Base-by-base conservation (phyloP, 148 eudicot species). In the Arctostaphylos glauca region DNA sequence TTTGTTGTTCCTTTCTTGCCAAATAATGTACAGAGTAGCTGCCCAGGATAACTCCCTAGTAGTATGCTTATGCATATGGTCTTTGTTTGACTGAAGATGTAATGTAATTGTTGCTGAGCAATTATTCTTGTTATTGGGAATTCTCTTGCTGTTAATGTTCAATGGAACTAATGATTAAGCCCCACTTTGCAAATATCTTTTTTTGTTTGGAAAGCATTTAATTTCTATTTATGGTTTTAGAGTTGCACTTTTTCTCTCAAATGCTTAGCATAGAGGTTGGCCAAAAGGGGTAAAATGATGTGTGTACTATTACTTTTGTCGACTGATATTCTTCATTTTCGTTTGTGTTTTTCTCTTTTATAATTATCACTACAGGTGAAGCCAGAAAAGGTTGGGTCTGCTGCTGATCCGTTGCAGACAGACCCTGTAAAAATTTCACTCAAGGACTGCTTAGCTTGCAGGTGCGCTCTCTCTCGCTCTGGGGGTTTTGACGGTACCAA, bases 361-460 rank as follows among this genome's bases (percentile, higher is more conserved):
- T 52, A 2, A 68, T 54, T 58, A 49, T 86, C 60, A 81, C 52
- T 5, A 18, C 54, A 47, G 49, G 81, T 81, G 89, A 90, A 83
- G 55, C 82, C 60, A 18, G 90, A 74, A 80, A 91, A 91, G 87
- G 79, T 38, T 72, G 89, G 73, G 79, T 84, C 86, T 80, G 77
- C 85, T 76, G 80, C 79, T 75, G 84, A 90, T 80, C 77, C 89
- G 53, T 73, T 85, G 76, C 82, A 90, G 56, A 62, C 83, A 47
- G 97, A 93, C 76, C 98, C 99, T 31, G 94, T 96, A 19, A 94
- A 93, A 84, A 92, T 96, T 59, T 94, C 99, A 6, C 97, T 94
- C 86, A 96, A 96, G 87, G 98, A 96, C 83, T 96, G 99, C 87
- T 87, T 96, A 64, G 99, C 99, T 64, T 96, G 99, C 97, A 96